Evolutionary conservation across 2,329 filamentous ascomycete species (phyloP), one percentile per base, ranked within the genome.

Genomic region (Cladosporium sp.): DNA sequence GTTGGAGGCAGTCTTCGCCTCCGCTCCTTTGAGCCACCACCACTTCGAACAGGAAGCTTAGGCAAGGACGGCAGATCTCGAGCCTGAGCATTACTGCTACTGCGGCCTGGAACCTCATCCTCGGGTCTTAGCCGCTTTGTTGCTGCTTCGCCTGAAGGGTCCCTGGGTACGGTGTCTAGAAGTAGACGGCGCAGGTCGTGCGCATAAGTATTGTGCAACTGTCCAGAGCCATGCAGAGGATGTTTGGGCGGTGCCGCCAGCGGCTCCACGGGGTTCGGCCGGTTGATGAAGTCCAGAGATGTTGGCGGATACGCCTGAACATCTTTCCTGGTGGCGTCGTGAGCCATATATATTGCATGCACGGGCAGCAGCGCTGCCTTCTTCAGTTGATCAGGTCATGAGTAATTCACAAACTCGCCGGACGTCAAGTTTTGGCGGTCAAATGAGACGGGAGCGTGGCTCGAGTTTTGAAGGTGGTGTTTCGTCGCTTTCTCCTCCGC

Each of bases 1-100:
- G 80, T 70, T 7, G 78, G 78, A 12, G 78, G 78, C 51, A 80
- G 75, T 25, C 74, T 70, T 14, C 72, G 75, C 22, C 74, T 70
- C 14, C 72, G 72, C 39, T 74, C 67, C 49, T 72, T 72, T 34
- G 60, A 58, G 9, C 61, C 63, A 47, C 65, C 59, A 17, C 65
- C 61, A 19, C 17, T 25, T 39, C 54, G 47, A 17, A 49, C 34
- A 14, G 71, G 74, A 19, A 74, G 71, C 60, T 75, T 75, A 2
- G 78, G 78, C 25, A 70, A 55, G 63, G 45, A 67, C 60, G 54
- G 59, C 15, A 59, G 28, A 14, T 59, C 56, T 47, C 56, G n/a
- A 7, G 56, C 56, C 28, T 59, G 56, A 36, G 30, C n/a, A 61
- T 59, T 66, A 20, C 62, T 60, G 25, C 47, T 38, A 45, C 42